phyloP scores from a whole-genome alignment of 257 asterid genomes.

The Linderniella brevidens region DNA sequence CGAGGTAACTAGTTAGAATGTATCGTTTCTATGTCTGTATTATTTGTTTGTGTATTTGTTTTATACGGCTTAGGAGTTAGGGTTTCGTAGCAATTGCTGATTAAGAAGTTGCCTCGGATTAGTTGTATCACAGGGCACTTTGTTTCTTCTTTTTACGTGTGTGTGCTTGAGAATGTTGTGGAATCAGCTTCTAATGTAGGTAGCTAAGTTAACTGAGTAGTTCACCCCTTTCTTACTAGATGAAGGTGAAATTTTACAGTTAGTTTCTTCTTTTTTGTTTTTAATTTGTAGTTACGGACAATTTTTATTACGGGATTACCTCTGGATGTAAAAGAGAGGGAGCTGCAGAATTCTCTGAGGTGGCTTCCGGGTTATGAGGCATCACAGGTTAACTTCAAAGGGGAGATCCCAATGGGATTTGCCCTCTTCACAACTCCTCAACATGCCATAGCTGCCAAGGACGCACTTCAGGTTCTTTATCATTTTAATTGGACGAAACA shows the following conservation, averaged over 20 bases:
- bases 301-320: slow-evolving; percentile 90
- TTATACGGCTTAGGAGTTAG: too few relatives aligned
- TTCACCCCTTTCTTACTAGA: too few relatives aligned
- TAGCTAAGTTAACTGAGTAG: too few relatives aligned
- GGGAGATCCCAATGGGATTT: slow-evolving; percentile 94
- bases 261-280: too few relatives aligned
- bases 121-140: too few relatives aligned
- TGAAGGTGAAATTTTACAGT: too few relatives aligned
- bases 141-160: background rate
- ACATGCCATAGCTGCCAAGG: slow-evolving; percentile 83
- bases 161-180: too few relatives aligned
- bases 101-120: too few relatives aligned
- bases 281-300: slow-evolving; percentile 39
- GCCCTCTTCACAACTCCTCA: slow-evolving; percentile 79
- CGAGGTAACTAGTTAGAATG: slow-evolving; percentile 6
- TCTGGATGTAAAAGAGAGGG: slow-evolving; percentile 96
- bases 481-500: background rate
- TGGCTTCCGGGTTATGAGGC: slow-evolving; percentile 99
- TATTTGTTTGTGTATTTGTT: background rate
- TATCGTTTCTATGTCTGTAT: background rate
- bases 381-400: slow-evolving; percentile 92
- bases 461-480: slow-evolving; percentile 60
- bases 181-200: too few relatives aligned
- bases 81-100: too few relatives aligned
- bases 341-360: slow-evolving; percentile 79